Evolutionary conservation across 495 filamentous ascomycete genomes (phyloP), one percentile per base, ranked within the genome.

Genomic region (Pyrenula aspistea): DNA sequence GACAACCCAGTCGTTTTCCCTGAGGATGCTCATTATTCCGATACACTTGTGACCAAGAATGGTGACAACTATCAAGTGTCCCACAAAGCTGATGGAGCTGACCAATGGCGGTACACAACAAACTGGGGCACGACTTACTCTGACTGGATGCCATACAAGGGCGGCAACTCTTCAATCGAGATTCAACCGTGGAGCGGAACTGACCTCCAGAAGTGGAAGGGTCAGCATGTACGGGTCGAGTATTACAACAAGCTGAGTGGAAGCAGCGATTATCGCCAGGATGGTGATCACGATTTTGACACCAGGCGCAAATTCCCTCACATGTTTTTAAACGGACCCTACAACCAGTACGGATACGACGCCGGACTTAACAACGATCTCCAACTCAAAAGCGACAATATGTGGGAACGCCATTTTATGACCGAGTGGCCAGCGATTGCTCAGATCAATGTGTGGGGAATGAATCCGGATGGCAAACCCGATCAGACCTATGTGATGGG

Each of bases 261-360:
- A 1, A 86, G 83, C 57, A 85, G 82, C 60, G 73, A 77, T 59
- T 82, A 85, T 58, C 63, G 81, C 2, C 84, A 86, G 63, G 78
- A 85, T 59, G 80, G 80, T 22, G 85, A 88, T 63, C 61, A 76
- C 24, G 67, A 60, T 23, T 77, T 70, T 59, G 64, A 71, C 20
- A 55, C 64, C 0, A 71, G 67, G 1, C 73, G 85, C 21, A 74
- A 77, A 8, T 83, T 80, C 57, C 85, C 85, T 4, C 83, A 87
- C 65, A 65, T 88, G 48, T 87, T 74, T 68, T 71, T 82, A 55
- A 78, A 87, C 48, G 85, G 85, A 0, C 73, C 78, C 0, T 87
- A 78, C 67, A 88, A 88, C 59, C 71, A 82, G 55, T 88, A 79
- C 60, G 83, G 85, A 24, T 87, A 79, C 61, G 85, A 88, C 68